Evolutionary conservation across 2,329 filamentous ascomycete species (phyloP), one percentile per base, ranked within the genome.

Genomic region (Xylaria polymorpha): DNA sequence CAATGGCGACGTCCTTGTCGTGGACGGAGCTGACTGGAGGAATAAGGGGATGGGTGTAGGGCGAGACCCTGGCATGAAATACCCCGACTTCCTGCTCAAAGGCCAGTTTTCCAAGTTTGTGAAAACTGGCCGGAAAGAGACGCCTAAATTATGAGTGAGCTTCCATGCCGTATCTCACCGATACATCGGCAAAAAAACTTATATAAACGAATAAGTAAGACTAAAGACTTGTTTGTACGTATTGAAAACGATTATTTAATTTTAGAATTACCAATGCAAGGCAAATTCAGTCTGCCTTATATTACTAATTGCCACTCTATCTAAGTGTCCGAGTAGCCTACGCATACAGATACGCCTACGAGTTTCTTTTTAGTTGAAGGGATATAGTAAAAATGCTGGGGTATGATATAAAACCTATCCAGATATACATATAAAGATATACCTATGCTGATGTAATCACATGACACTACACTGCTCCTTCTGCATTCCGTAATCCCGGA

Each of bases 1-100:
- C 56, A 97, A 92, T 73, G 96, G 94, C 0, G 90, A 94, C 73
- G 88, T 89, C 3, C 81, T 98, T 43, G 92, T 97, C 39, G 92
- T 93, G 73, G 89, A 92, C 74, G 89, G 89, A 37, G 87, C 82
- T 0, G 82, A 85, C 1, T 90, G 87, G 87, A 83, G 87, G 55
- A 84, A 86, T 72, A 83, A 83, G 39, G 81, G 79, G 1, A 72
- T 82, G 55, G 79, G 75, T 2, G 82, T 88, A 9, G 87, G 87
- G 1, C 72, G 84, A 4, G 85, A 86, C 61, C 74, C 77, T 5
- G 77, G 76, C 14, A 84, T 87, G 82, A 75, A 79, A 72, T 90
- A 90, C 70, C 87, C 87, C 0, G 81, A 87, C 44, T 89, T 83
- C 71, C 67, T 85, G 70, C 62, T 83, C 14, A 77, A 74, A 7